phyloP scores from a whole-genome alignment of 768 basidiomycete species.

The Suillus tomentosus region DNA sequence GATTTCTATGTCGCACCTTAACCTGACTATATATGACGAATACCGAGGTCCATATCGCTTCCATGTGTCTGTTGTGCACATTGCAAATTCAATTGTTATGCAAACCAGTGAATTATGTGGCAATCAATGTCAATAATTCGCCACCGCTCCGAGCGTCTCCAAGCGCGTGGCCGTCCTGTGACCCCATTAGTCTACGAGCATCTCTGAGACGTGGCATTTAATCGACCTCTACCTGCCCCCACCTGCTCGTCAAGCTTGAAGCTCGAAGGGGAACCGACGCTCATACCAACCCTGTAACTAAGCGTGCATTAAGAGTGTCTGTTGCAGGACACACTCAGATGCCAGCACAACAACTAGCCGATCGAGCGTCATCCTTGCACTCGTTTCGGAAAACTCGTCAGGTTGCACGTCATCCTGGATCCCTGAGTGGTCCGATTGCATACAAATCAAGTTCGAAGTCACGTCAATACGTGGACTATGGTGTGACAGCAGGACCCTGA shows the following conservation, averaged over 20 bases:
- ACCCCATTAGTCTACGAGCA: neutral
- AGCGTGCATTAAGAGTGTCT: neutral
- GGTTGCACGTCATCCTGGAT: neutral
- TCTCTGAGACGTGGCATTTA: neutral
- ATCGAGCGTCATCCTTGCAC: neutral
- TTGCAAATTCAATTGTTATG: neutral
- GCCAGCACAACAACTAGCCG: slow-evolving; percentile 1
- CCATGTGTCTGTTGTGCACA: neutral
- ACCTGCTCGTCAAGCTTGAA: neutral
- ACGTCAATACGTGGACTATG: neutral
- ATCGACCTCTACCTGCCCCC: neutral
- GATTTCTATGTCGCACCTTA: slow-evolving; percentile 67
- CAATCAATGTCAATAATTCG: neutral
- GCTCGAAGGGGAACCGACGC: neutral
- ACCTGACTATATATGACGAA: slow-evolving; percentile 9
- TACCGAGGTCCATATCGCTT: neutral
- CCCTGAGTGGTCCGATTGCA: no score
- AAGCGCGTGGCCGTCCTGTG: neutral
- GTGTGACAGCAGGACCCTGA: neutral
- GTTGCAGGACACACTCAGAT: neutral
- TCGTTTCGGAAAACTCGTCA: neutral
- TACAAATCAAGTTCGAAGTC: neutral
- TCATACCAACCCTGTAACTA: neutral
- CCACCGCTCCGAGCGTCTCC: neutral
- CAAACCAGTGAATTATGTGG: neutral